Evolutionary conservation across 305 asterid genomes (phyloP).

Genomic region (Fraxinus floribunda): DNA sequence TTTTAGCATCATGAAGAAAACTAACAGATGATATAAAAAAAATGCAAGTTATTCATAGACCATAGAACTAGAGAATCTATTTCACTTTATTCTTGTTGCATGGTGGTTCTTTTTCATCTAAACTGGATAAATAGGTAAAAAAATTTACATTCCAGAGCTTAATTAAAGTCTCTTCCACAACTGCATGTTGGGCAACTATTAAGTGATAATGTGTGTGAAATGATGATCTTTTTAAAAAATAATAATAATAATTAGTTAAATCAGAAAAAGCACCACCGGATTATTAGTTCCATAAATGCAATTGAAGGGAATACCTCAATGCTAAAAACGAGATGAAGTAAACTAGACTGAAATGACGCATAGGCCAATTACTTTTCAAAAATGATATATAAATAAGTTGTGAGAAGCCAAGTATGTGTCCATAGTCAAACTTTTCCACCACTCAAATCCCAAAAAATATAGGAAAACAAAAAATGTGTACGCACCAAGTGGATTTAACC

Average conservation of each 20-base stretch:
- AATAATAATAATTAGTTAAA: neutral
- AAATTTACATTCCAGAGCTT: neutral
- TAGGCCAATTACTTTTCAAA: neutral
- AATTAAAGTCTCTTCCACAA: neutral
- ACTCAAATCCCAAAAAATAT: neutral
- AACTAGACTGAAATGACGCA: neutral
- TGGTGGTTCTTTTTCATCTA: neutral
- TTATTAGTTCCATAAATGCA: slow-evolving; percentile 1
- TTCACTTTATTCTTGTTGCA: neutral
- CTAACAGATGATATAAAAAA: slow-evolving; percentile 10
- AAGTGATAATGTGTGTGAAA: neutral
- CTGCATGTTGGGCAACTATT: neutral
- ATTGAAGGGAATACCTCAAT: slow-evolving; percentile 4
- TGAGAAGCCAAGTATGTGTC: neutral
- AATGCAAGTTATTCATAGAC: neutral
- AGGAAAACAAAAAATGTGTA: neutral
- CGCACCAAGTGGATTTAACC: neutral
- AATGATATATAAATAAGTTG: neutral
- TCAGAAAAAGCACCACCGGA: neutral
- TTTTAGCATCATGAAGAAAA: neutral
- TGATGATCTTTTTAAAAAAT: neutral
- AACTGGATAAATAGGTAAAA: slow-evolving; percentile 9
- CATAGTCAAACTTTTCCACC: neutral
- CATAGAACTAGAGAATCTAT: neutral
- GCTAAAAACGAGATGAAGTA: slow-evolving; percentile 2